phyloP scores from a whole-genome alignment of 306 rosid species.

The Gynostemma pentaphyllum region DNA sequence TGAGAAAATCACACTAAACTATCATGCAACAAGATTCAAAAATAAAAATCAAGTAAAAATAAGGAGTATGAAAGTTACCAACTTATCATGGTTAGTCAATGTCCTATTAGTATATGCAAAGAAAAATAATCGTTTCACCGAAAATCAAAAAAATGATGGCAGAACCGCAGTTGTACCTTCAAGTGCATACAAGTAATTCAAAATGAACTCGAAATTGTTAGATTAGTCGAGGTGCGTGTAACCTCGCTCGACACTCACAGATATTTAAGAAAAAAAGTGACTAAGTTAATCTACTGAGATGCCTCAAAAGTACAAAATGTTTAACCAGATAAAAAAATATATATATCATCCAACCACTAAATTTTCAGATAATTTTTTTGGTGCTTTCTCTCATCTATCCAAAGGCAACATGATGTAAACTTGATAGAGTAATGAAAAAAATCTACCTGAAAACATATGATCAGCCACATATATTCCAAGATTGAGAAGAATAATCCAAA shows the following conservation, averaged over 20 bases:
- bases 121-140: neutral
- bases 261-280: no score
- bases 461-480: slow-evolving; percentile 68
- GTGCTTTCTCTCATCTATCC: neutral
- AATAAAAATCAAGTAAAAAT: no score
- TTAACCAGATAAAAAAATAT: neutral
- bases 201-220: neutral
- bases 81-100: neutral
- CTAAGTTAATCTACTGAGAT: neutral
- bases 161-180: no score
- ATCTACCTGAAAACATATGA: slow-evolving; percentile 62
- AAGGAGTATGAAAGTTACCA: no score
- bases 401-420: neutral
- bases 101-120: neutral
- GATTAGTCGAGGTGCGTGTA: no score
- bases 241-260: no score
- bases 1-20: no score
- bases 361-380: neutral
- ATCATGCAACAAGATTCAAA: no score
- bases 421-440: neutral
- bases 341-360: neutral
- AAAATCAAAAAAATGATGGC: no score
- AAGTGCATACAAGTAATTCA: neutral
- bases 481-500: slow-evolving; percentile 76
- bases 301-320: neutral